Evolutionary conservation across 495 filamentous ascomycete genomes (phyloP).

Genomic region (Peziza echinospora): DNA sequence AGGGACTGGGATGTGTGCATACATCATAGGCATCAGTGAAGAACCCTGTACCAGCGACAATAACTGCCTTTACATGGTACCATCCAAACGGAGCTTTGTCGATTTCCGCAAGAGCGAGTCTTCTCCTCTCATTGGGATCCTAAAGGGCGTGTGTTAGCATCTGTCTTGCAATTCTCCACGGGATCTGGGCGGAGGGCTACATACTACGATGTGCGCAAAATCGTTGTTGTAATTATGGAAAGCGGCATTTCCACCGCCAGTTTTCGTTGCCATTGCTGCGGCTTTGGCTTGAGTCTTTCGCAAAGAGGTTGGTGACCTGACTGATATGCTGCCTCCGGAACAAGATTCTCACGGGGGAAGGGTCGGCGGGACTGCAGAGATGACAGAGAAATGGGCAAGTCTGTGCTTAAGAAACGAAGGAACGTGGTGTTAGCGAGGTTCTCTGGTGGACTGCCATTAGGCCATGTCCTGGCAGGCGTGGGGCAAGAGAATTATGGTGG

Average conservation of each 20-base stretch:
- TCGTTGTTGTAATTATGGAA: constrained; percentile 43
- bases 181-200: background rate
- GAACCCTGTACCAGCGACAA: constrained; percentile 70
- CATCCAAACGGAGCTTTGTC: constrained; percentile 63
- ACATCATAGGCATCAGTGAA: constrained; percentile 67
- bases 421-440: no score
- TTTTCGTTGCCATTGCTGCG: no score
- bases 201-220: constrained; percentile 17
- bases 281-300: no score
- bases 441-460: no score
- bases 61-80: constrained; percentile 50
- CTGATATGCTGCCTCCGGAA: no score
- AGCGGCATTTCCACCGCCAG: constrained; percentile 39
- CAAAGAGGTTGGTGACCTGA: no score
- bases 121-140: constrained; percentile 53
- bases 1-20: background rate
- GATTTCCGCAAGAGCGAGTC: constrained; percentile 54
- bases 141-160: constrained; percentile 27
- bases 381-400: no score
- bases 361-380: no score
- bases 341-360: no score
- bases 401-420: no score
- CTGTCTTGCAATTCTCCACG: background rate
- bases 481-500: no score
- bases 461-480: no score